phyloP scores from a whole-genome alignment of 306 rosid genomes.

The Cyclanthera cordifolia region DNA sequence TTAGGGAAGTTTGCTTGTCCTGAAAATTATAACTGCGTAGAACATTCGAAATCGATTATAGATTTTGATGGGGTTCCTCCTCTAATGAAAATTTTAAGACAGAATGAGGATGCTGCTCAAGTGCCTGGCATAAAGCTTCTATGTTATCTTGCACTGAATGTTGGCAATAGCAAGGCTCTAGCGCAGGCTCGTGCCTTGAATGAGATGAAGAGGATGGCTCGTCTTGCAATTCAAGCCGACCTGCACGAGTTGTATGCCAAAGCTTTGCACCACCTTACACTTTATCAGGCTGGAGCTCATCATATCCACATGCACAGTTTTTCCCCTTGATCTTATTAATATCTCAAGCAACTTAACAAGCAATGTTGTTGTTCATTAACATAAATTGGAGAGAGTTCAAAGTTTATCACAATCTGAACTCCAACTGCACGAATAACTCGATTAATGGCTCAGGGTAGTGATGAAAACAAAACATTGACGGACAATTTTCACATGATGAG shows the following conservation, averaged over 20 bases:
- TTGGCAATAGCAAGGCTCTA: conserved; percentile 69
- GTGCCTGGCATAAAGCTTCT: conserved; percentile 36
- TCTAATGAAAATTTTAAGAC: conserved; percentile 39
- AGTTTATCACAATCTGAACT: neutral
- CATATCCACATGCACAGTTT: conserved; percentile 43
- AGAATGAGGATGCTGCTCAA: conserved; percentile 30
- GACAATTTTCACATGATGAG: neutral
- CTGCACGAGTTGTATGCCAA: conserved; percentile 40
- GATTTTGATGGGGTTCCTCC: conserved; percentile 62
- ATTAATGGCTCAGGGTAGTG: neutral
- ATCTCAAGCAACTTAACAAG: neutral
- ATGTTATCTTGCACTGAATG: conserved; percentile 57
- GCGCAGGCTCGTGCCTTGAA: conserved; percentile 60
- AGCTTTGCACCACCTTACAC: conserved; percentile 68
- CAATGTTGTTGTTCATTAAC: neutral
- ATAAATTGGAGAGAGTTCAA: neutral
- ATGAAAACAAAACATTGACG: neutral
- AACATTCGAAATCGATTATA: conserved; percentile 61
- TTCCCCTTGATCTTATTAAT: conserved; percentile 19
- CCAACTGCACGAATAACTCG: neutral
- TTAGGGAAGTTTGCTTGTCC: conserved; percentile 55
- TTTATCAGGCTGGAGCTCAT: conserved; percentile 73
- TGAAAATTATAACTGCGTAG: conserved; percentile 51
- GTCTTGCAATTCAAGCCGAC: conserved; percentile 43
- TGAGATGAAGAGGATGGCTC: conserved; percentile 53